phyloP scores from a whole-genome alignment of 1,284 basidiomycete genomes.

The Ceratobasidium sp. region DNA sequence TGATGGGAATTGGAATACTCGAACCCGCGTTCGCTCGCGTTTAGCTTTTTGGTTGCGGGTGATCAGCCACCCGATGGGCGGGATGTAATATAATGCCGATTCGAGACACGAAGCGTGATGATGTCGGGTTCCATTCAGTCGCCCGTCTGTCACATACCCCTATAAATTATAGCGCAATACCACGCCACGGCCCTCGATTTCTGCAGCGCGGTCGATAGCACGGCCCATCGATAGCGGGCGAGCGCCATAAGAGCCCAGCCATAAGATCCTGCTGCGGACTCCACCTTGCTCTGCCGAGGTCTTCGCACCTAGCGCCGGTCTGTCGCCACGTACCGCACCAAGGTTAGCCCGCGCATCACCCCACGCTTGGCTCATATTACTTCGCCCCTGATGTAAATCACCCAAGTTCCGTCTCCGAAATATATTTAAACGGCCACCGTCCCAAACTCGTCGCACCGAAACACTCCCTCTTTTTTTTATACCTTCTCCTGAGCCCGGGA shows the following conservation, averaged over 20 bases:
- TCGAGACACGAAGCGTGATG: too few species aligned
- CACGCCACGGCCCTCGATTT: constrained; percentile 1
- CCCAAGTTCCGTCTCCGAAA: neutral
- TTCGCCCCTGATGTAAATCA: constrained; percentile 24
- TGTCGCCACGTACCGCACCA: neutral
- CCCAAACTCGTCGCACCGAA: neutral
- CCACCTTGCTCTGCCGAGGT: too few species aligned
- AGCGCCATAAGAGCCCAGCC: neutral
- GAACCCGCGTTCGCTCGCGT: neutral
- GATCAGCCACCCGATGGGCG: constrained; percentile 2
- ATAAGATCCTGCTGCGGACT: neutral
- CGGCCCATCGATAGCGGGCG: constrained; percentile 1
- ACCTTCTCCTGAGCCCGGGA: neutral
- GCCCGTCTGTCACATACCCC: neutral
- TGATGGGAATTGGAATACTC: constrained; percentile 10
- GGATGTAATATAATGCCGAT: neutral
- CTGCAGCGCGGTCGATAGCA: neutral
- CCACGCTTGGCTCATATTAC: constrained; percentile 33
- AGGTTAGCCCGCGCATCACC: constrained; percentile 23
- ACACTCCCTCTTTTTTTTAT: neutral
- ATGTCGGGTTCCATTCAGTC: neutral
- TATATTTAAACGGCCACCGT: neutral
- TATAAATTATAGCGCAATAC: neutral
- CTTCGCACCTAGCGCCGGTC: too few species aligned
- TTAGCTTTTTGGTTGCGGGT: too few species aligned